Conservation (phyloP, 768 basidiomycete species). For the Suillus weaverae region DNA sequence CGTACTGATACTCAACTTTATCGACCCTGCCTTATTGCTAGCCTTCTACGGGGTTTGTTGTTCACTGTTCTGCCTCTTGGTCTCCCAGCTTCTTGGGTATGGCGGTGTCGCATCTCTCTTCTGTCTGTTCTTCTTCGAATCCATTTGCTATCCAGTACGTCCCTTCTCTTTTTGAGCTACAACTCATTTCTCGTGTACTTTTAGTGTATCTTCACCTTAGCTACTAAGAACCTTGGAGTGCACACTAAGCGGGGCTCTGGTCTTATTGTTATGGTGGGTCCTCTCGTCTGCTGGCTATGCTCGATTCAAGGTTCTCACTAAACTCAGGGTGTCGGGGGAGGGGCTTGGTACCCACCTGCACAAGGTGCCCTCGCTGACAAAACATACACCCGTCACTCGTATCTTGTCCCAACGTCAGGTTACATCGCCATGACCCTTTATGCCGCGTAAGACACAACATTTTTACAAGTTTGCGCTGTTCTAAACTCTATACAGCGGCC, state of each 20-base stretch:
- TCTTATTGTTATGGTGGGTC: conserved; percentile 57
- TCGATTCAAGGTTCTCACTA: conserved; percentile 1
- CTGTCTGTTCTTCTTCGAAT: conserved; percentile 71
- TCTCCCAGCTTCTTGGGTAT: conserved; percentile 50
- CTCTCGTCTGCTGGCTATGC: background rate
- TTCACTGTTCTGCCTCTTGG: conserved; percentile 49
- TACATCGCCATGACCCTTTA: conserved; percentile 60
- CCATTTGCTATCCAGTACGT: conserved; percentile 67
- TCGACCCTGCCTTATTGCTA: conserved; percentile 67
- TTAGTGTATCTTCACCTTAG: conserved; percentile 63
- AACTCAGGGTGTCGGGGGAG: conserved; percentile 55
- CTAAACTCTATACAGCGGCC: conserved; percentile 38
- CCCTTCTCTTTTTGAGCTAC: background rate
- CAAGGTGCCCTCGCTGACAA: conserved; percentile 56
- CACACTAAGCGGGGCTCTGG: conserved; percentile 64
- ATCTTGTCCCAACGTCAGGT: conserved; percentile 60
- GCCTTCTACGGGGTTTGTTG: conserved; percentile 53
- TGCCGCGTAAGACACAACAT: background rate
- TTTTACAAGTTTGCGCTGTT: background rate
- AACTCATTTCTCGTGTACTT: background rate
- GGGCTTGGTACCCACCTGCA: conserved; percentile 68
- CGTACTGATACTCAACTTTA: conserved; percentile 56
- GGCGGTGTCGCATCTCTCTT: conserved; percentile 63
- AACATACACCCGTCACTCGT: conserved; percentile 51
- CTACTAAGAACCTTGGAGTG: conserved; percentile 60